These are phyloP conservation scores for Crepidotus sp. DNA, from an alignment of 1,284 basidiomycete species.

Conservation along the genomic window DNA sequence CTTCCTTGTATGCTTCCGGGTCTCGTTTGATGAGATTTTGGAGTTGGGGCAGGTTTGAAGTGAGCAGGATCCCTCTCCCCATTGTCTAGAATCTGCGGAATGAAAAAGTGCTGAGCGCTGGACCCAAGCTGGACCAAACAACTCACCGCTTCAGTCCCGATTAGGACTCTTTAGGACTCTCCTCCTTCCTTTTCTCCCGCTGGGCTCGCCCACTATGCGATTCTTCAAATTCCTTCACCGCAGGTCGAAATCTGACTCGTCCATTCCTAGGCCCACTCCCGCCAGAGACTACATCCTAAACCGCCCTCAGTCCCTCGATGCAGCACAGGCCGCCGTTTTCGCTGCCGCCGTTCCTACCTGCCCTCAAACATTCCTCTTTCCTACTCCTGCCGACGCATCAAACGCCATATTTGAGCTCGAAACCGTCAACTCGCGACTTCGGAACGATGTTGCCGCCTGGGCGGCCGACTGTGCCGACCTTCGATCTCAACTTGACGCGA, in stretches of 20 bases:
- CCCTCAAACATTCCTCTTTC: constrained; percentile 16
- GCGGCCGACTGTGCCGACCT: constrained; percentile 9
- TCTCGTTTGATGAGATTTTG: constrained; percentile 98
- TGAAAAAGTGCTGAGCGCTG: too few species aligned
- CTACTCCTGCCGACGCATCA: constrained; percentile 13
- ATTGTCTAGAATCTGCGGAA: constrained; percentile 23
- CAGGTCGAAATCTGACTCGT: constrained; percentile 17
- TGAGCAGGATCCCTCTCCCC: constrained; percentile 56
- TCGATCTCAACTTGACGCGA: constrained; percentile 12
- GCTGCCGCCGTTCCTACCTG: constrained; percentile 13
- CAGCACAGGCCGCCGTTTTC: constrained; percentile 15
- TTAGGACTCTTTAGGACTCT: neutral
- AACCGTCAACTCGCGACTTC: constrained; percentile 11
- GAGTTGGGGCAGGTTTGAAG: constrained; percentile 70
- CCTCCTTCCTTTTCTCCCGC: neutral
- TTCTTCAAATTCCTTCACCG: constrained; percentile 18
- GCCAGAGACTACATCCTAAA: constrained; percentile 12
- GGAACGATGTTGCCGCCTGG: constrained; percentile 8
- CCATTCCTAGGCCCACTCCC: constrained; percentile 16
- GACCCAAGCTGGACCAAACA: neutral
- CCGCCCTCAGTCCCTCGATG: constrained; percentile 17
- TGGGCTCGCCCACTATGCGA: constrained; percentile 7
- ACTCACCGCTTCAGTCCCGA: neutral
- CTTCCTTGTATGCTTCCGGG: constrained; percentile 85
- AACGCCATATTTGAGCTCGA: constrained; percentile 17